Conservation (phyloP, 2,329 filamentous ascomycete genomes). For the Monilinia vaccinii-corymbosi region DNA sequence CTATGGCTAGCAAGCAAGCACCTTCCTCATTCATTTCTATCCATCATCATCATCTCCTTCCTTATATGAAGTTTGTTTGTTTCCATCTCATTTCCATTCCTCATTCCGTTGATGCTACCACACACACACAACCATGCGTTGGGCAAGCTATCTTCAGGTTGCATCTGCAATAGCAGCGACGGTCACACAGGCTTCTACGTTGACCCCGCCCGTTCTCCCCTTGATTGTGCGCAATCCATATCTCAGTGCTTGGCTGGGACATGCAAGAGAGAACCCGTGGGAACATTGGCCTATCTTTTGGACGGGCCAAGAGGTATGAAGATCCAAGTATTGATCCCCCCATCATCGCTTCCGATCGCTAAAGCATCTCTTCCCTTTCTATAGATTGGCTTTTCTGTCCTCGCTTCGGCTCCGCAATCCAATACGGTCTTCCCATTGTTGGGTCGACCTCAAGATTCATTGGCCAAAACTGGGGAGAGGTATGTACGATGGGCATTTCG, state of each 20-base stretch:
- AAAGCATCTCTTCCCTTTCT: constrained; percentile 3
- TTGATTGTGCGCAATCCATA: constrained; percentile 52
- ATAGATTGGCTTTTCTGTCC: constrained; percentile 51
- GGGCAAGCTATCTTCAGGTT: constrained; percentile 23
- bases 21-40: too few relatives aligned
- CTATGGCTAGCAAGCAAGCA: too few relatives aligned
- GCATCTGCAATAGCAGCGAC: constrained; percentile 19
- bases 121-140: constrained; percentile 21
- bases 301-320: constrained; percentile 53
- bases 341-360: neutral
- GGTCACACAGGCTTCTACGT: constrained; percentile 38
- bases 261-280: constrained; percentile 68
- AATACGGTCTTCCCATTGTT: constrained; percentile 54
- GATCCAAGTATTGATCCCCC: neutral
- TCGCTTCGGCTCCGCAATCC: constrained; percentile 52
- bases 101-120: neutral
- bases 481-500: constrained; percentile 8
- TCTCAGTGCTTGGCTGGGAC: constrained; percentile 51
- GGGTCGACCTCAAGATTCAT: constrained; percentile 56
- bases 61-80: too few relatives aligned
- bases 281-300: constrained; percentile 81
- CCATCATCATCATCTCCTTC: too few relatives aligned
- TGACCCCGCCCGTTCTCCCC: constrained; percentile 48
- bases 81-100: neutral
- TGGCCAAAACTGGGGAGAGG: constrained; percentile 35